Conservation (phyloP, 768 basidiomycete genomes). For the Russula compacta region DNA sequence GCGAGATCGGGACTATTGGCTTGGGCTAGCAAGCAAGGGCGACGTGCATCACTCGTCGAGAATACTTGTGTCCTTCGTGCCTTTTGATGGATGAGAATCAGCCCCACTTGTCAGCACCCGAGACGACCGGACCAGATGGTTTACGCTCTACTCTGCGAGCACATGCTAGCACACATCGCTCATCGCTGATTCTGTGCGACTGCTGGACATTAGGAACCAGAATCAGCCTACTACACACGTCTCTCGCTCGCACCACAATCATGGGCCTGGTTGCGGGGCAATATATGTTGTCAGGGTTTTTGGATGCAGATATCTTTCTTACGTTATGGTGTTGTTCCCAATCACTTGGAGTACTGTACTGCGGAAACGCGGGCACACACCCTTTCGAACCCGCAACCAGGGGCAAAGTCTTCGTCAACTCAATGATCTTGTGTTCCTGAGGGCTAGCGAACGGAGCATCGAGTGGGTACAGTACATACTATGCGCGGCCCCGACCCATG, state of each 20-base stretch:
- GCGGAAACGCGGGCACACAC: background rate
- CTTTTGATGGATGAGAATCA: background rate
- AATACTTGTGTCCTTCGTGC: background rate
- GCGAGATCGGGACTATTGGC: too few relatives aligned
- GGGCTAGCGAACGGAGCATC: too few relatives aligned
- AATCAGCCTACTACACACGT: too few relatives aligned
- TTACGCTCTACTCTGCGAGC: background rate
- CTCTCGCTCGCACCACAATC: background rate
- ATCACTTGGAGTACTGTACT: background rate
- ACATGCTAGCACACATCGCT: background rate
- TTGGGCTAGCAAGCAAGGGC: background rate
- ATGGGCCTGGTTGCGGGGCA: background rate
- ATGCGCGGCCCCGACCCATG: too few relatives aligned
- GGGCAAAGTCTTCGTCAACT: too few relatives aligned
- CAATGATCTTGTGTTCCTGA: too few relatives aligned
- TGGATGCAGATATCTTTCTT: background rate
- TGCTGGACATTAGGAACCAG: background rate
- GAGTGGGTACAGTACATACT: too few relatives aligned
- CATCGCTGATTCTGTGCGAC: background rate
- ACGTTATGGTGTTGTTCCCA: background rate
- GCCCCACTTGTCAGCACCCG: conserved; percentile 8
- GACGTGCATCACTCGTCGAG: background rate
- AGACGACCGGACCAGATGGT: background rate
- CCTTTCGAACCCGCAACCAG: background rate
- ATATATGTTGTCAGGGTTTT: background rate